Percentiles rank a stretch among this genome's conserved stretches.
Conservation (phyloP, 768 basidiomycete genomes). For the Boletus patriciae region DNA sequence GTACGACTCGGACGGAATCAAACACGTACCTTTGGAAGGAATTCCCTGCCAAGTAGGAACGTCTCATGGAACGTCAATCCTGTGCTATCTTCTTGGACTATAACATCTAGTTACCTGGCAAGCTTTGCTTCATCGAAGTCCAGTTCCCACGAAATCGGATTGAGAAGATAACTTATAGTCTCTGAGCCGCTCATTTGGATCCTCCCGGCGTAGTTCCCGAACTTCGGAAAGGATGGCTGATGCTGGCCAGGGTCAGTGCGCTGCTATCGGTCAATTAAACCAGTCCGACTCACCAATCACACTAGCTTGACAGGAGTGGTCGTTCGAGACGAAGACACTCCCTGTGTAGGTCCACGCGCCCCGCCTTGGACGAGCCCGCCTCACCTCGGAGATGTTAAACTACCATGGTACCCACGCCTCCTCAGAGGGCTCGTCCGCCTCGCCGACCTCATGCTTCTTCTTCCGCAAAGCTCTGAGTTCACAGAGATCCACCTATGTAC, state of each 20-base stretch:
- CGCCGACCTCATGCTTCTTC: no score
- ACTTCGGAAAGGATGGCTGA: background rate
- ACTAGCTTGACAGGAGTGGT: background rate
- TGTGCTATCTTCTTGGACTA: background rate
- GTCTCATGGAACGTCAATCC: constrained; percentile 44
- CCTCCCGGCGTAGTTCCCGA: background rate
- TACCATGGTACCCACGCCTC: no score
- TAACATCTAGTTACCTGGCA: constrained; percentile 54
- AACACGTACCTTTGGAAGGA: constrained; percentile 61
- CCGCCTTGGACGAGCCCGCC: no score
- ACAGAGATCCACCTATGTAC: no score
- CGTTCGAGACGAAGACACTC: no score
- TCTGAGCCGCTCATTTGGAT: no score
- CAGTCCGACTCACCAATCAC: background rate
- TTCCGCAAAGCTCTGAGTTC: no score
- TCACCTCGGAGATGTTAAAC: no score
- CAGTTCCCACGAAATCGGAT: constrained; percentile 59
- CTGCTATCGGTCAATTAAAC: background rate
- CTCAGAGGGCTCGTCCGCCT: no score
- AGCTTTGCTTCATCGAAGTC: constrained; percentile 87
- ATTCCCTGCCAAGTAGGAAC: constrained; percentile 92
- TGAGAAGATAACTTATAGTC: constrained; percentile 2
- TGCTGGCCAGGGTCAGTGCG: no score
- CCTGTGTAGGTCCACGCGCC: no score
- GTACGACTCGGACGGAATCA: background rate